Base-by-base conservation (phyloP, 2,329 filamentous ascomycete species). In the Scytalidium sp. region DNA sequence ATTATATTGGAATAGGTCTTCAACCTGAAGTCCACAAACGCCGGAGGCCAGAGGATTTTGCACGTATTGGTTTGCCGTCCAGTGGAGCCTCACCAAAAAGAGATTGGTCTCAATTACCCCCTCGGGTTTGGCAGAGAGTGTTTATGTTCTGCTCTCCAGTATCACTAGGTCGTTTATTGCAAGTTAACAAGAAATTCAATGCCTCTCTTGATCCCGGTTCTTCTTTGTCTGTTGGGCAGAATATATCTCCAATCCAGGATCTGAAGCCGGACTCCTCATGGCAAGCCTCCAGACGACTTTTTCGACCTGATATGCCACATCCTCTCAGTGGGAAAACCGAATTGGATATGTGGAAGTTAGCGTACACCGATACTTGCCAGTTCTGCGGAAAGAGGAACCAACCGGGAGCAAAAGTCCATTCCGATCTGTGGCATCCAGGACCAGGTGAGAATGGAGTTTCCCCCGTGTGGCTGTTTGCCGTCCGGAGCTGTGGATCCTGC, bases 331-430 rank as follows among this genome's bases (percentile, higher is more conserved):
- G 75, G 50, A 80, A 78, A 63, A 80, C 80, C 40, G 89, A 94
- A 67, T 72, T 88, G 56, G 80, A 85, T 40, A 92, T 92, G 87
- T 90, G 89, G 80, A 80, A 79, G 60, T 71, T 94, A 45, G 75
- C 83, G 29, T 84, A 81, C 65, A 78, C 80, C 43, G 71, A 63
- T 23, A 68, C 64, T 48, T 95, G 90, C 66, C 84, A 92, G 61
- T 81, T 84, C 57, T 94, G 90, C 67, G 71, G 69, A 47, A 80
- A 73, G 65, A 62, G 54, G 53, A 56, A 45, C 41, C 48, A 61
- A 53, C 47, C 50, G 53, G 52, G 36, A 57, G 55, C 42, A 40
- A 55, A 47, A 52, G 61, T 50, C 52, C 63, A 52, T 58, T 66
- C 53, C 62, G 71, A 70, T 61, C 70, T 73, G 45, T 84, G 76